phyloP scores from a whole-genome alignment of 1,284 basidiomycete genomes.

The Albatrellus sp. region DNA sequence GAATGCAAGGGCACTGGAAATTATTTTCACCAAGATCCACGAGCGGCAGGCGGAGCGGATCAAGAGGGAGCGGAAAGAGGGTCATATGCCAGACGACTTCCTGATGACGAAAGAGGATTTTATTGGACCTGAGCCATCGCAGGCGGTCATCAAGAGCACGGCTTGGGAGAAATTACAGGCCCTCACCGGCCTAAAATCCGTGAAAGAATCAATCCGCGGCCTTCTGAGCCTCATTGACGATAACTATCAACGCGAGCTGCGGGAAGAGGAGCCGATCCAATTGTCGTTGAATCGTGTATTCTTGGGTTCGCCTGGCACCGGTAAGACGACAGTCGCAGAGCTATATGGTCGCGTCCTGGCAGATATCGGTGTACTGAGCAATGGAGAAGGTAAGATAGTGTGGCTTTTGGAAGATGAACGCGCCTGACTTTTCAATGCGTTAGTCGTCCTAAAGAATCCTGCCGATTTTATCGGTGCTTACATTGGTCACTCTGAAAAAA shows the following conservation, averaged over 20 bases:
- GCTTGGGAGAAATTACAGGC: conserved; percentile 40
- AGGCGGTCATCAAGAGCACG: conserved; percentile 28
- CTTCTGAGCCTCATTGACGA: conserved; percentile 32
- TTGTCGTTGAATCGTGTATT: conserved; percentile 52
- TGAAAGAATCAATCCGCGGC: conserved; percentile 42
- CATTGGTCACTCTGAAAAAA: conserved; percentile 46
- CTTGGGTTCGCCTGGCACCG: conserved; percentile 52
- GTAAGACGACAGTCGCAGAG: conserved; percentile 56
- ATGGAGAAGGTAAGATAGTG: conserved; percentile 45
- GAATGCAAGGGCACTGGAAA: conserved; percentile 49
- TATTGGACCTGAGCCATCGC: conserved; percentile 50
- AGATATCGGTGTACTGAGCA: conserved; percentile 47
- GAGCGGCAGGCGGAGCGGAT: conserved; percentile 42
- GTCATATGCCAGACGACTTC: conserved; percentile 33
- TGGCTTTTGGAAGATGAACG: background rate
- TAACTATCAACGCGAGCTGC: conserved; percentile 49
- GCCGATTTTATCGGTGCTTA: conserved; percentile 45
- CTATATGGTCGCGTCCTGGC: conserved; percentile 49
- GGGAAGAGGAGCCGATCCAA: conserved; percentile 36
- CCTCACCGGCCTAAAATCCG: conserved; percentile 39
- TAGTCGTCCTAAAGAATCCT: conserved; percentile 55
- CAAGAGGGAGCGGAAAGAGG: conserved; percentile 24
- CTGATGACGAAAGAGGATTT: conserved; percentile 37
- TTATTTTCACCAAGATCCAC: conserved; percentile 29
- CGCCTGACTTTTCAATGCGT: background rate